Evolutionary conservation across 2,329 filamentous ascomycete species (phyloP).

Genomic region (Cladophialophora carrionii): DNA sequence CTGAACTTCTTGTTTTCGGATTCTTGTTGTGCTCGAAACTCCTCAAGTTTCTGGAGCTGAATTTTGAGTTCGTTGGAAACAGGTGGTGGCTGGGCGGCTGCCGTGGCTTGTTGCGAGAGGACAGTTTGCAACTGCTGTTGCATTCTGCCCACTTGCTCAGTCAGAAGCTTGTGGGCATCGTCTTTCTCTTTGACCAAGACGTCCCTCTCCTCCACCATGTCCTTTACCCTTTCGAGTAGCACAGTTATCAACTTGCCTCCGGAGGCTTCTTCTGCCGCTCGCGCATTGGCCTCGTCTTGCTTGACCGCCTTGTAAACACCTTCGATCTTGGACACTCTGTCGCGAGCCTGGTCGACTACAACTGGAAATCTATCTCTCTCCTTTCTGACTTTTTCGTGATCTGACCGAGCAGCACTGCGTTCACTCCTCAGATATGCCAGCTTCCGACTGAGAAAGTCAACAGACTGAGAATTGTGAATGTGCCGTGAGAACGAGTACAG

Average conservation of each 20-base stretch:
- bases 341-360: constrained; percentile 20
- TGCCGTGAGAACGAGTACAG: constrained; percentile 8
- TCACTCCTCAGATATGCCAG: constrained; percentile 1
- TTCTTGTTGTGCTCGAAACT: background rate
- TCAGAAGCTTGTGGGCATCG: background rate
- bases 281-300: constrained; percentile 5
- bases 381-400: constrained; percentile 17
- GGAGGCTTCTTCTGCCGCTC: constrained; percentile 1
- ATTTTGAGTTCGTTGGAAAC: background rate
- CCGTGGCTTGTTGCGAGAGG: constrained; percentile 14
- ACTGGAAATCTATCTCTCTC: constrained; percentile 16
- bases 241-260: constrained; percentile 11
- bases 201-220: background rate
- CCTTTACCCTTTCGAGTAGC: constrained; percentile 7
- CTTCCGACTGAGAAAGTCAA: constrained; percentile 7
- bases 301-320: constrained; percentile 4
- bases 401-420: constrained; percentile 1
- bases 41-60: background rate
- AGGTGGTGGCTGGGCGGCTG: background rate
- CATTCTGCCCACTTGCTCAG: constrained; percentile 1
- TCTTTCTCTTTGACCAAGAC: constrained; percentile 1
- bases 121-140: background rate
- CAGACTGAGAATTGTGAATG: background rate
- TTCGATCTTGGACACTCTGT: constrained; percentile 14
- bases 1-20: constrained; percentile 9